phyloP scores from a whole-genome alignment of 768 basidiomycete species.

The Agaricus blazei region DNA sequence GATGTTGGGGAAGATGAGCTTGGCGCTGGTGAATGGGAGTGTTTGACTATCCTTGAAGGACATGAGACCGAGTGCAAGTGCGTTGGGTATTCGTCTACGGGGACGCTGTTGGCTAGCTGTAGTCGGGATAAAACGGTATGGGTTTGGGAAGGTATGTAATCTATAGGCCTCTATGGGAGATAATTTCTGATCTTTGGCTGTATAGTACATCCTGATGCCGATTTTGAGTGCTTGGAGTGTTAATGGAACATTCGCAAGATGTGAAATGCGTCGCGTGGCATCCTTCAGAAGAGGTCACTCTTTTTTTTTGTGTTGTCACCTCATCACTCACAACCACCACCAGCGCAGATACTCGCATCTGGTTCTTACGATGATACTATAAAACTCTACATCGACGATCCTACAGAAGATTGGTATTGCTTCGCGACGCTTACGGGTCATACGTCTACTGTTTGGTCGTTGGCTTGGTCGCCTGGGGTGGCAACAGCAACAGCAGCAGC shows the following conservation, averaged over 20 bases:
- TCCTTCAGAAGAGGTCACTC: constrained; percentile 82
- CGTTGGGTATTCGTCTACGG: constrained; percentile 76
- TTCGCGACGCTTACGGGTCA: constrained; percentile 81
- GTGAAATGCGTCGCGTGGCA: constrained; percentile 96
- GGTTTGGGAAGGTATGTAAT: constrained; percentile 88
- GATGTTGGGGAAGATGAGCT: constrained; percentile 25
- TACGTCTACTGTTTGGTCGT: constrained; percentile 85
- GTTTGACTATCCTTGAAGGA: constrained; percentile 80
- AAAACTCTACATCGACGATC: constrained; percentile 90
- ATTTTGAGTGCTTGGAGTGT: constrained; percentile 92
- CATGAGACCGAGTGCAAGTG: constrained; percentile 97
- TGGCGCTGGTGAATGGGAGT: constrained; percentile 73
- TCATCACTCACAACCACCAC: constrained; percentile 14
- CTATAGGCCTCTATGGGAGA: neutral
- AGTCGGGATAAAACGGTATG: constrained; percentile 97
- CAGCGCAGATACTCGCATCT: constrained; percentile 83
- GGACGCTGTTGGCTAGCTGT: constrained; percentile 85
- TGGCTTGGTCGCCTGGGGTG: constrained; percentile 77
- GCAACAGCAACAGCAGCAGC: too few relatives aligned
- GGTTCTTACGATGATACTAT: constrained; percentile 97
- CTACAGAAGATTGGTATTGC: constrained; percentile 90
- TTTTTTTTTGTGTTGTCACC: constrained; percentile 1
- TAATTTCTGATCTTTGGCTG: neutral
- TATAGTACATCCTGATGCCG: constrained; percentile 82
- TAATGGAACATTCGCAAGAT: constrained; percentile 97